Evolutionary conservation across 345 rosid genomes (phyloP).

Genomic region (Jatropha curcas): DNA sequence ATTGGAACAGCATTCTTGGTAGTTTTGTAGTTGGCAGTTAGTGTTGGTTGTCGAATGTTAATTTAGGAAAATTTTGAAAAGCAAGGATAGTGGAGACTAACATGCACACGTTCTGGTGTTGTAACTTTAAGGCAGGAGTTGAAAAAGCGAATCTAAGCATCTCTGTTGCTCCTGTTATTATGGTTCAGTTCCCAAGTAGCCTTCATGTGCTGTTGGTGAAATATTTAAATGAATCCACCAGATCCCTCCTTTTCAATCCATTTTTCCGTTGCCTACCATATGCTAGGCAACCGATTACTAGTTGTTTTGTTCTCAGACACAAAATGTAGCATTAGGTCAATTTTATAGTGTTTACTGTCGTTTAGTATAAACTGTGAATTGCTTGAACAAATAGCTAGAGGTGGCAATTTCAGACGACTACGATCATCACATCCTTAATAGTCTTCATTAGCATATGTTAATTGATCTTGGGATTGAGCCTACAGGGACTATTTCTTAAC

Average conservation of each 20-base stretch:
- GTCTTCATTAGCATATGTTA: too few species aligned
- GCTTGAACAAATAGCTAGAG: too few species aligned
- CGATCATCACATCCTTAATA: too few species aligned
- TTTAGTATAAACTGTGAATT: too few species aligned
- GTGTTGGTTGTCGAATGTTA: conserved; percentile 26
- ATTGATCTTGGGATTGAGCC: too few species aligned
- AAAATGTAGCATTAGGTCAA: neutral
- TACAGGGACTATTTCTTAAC: too few species aligned
- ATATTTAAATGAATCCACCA: neutral
- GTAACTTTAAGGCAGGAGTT: neutral
- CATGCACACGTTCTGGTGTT: conserved; percentile 31
- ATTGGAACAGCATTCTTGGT: conserved; percentile 21
- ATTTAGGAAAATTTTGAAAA: neutral
- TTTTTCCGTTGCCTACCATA: conserved; percentile 10
- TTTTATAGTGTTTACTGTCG: too few species aligned
- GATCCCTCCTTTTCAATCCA: neutral
- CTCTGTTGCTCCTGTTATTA: neutral
- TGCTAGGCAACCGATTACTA: neutral
- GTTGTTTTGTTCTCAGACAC: neutral
- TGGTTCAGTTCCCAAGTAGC: conserved; percentile 18
- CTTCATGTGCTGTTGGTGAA: conserved; percentile 25
- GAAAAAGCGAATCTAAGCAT: conserved; percentile 21
- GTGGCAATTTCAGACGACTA: too few species aligned
- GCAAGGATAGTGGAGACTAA: conserved; percentile 45
- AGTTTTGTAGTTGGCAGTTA: conserved; percentile 39